A percentile compares a stretch with the other conserved stretches of the same genome.
Conservation (phyloP, 2,329 filamentous ascomycete genomes). For the Endoconidiophora polonica region DNA sequence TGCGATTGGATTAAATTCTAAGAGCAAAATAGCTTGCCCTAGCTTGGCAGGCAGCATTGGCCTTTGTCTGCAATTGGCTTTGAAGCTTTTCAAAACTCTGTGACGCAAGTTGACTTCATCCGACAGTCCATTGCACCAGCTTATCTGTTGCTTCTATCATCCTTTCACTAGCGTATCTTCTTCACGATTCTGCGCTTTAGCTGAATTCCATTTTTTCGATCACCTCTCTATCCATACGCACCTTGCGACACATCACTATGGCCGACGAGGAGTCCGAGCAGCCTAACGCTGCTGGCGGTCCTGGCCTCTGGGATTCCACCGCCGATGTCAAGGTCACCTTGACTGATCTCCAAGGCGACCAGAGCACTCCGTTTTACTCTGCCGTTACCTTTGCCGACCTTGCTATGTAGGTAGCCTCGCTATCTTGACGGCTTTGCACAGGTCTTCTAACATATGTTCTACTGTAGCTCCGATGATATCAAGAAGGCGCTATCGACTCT, state of each 20-base stretch:
- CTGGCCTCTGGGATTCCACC: constrained; percentile 49
- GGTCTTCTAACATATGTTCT: constrained; percentile 6
- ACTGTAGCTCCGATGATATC: constrained; percentile 32
- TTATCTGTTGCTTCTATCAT: background rate
- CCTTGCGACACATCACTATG: constrained; percentile 12
- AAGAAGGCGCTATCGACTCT: constrained; percentile 63
- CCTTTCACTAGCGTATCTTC: background rate
- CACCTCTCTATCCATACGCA: constrained; percentile 15
- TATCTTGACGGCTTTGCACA: background rate
- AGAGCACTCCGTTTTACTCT: constrained; percentile 75
- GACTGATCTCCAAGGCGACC: constrained; percentile 72
- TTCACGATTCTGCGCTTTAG: background rate
- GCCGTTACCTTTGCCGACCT: constrained; percentile 72
- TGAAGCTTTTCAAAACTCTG: background rate
- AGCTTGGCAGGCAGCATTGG: background rate
- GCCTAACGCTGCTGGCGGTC: constrained; percentile 28
- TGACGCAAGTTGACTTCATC: background rate
- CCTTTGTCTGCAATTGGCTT: constrained; percentile 1
- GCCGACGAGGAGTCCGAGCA: constrained; percentile 21
- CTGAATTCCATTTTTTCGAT: constrained; percentile 12
- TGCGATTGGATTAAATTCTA: constrained; percentile 5
- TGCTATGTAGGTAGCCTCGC: constrained; percentile 43
- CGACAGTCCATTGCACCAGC: background rate
- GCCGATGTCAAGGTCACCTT: constrained; percentile 89
- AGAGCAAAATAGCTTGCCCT: background rate